These are phyloP conservation scores for Brassica hybrid DNA, from an alignment of 441 rosid genomes.

Conservation along the genomic window DNA sequence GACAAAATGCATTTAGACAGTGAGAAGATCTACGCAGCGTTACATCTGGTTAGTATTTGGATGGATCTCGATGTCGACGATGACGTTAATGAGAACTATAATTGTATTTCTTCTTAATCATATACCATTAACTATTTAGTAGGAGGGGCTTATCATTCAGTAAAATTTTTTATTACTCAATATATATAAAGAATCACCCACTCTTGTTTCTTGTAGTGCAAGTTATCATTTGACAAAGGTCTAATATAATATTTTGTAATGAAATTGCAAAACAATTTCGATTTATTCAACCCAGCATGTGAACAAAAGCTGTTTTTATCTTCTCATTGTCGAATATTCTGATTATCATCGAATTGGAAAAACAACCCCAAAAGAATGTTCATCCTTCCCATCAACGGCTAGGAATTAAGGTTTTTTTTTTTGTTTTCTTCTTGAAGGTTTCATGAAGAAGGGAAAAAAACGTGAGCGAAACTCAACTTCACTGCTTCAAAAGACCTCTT, in stretches of 20 bases:
- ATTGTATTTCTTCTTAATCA: slow-evolving; percentile 11
- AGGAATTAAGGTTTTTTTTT: slow-evolving; percentile 22
- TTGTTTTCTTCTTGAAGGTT: slow-evolving; percentile 12
- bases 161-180: neutral
- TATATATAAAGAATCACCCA: neutral
- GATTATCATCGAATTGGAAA: slow-evolving; percentile 28
- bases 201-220: slow-evolving; percentile 5
- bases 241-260: neutral
- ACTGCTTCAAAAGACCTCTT: slow-evolving; percentile 69
- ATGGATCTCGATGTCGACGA: slow-evolving; percentile 46
- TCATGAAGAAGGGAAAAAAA: slow-evolving; percentile 9
- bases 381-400: slow-evolving; percentile 40
- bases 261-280: neutral
- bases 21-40: slow-evolving; percentile 49
- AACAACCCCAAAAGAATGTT: slow-evolving; percentile 36
- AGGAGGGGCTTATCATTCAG: too few species aligned
- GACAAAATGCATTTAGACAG: slow-evolving; percentile 58
- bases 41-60: slow-evolving; percentile 50
- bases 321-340: slow-evolving; percentile 24
- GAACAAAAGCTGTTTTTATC: neutral
- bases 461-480: slow-evolving; percentile 37
- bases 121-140: neutral
- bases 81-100: slow-evolving; percentile 1
- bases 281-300: neutral
- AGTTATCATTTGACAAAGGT: neutral